Conservation (phyloP, 2,329 filamentous ascomycete genomes). For the Stemphylium vesicarium region DNA sequence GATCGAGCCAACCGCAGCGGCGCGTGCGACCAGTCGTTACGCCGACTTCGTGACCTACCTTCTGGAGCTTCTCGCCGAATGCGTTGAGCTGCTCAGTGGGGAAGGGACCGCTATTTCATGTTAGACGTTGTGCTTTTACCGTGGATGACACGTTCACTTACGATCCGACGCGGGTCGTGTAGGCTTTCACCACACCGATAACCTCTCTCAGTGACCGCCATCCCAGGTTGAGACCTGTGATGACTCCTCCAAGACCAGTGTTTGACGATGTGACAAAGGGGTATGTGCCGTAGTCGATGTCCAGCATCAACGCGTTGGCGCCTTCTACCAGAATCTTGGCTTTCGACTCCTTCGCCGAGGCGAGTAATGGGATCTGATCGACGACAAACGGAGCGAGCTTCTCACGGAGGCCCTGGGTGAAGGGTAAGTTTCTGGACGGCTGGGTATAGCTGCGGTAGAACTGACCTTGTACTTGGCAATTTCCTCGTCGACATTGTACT, state of each 20-base stretch:
- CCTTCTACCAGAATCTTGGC: conserved; percentile 72
- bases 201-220: conserved; percentile 66
- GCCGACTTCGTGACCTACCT: conserved; percentile 62
- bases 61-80: conserved; percentile 63
- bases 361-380: conserved; percentile 71
- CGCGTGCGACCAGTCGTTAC: conserved; percentile 65
- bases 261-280: conserved; percentile 67
- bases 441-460: background rate
- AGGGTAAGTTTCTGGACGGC: background rate
- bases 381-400: conserved; percentile 67
- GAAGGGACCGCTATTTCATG: conserved; percentile 64
- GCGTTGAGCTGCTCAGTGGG: conserved; percentile 69
- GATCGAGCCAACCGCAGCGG: conserved; percentile 70
- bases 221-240: conserved; percentile 67
- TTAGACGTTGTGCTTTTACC: conserved; percentile 12
- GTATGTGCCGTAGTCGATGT: conserved; percentile 64
- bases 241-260: conserved; percentile 66
- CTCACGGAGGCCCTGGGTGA: conserved; percentile 57
- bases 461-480: conserved; percentile 64
- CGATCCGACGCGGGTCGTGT: conserved; percentile 66
- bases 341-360: conserved; percentile 64
- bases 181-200: conserved; percentile 72
- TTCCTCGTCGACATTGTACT: conserved; percentile 74
- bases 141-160: conserved; percentile 19
- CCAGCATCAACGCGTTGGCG: conserved; percentile 71